Evolutionary conservation across 768 basidiomycete genomes (phyloP).

Genomic region (Nidula microcarpa): DNA sequence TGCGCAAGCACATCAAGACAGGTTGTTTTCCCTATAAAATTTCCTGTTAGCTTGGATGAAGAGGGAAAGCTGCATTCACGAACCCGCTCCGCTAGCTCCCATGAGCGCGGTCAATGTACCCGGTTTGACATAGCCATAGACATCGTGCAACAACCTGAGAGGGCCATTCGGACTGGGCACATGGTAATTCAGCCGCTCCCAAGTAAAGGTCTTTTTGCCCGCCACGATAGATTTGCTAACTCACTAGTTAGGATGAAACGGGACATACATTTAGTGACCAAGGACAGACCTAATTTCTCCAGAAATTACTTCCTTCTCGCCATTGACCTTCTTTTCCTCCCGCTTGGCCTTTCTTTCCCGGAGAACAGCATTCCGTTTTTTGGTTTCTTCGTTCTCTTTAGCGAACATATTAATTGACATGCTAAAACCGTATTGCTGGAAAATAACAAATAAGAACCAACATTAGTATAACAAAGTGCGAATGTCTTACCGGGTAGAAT

Average conservation of each 20-base stretch:
- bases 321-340: not conserved
- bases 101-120: conserved; percentile 88
- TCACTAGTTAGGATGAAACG: not conserved
- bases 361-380: conserved; percentile 49
- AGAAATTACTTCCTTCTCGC: not conserved
- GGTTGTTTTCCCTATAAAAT: conserved; percentile 61
- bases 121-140: conserved; percentile 79
- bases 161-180: conserved; percentile 66
- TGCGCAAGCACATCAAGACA: conserved; percentile 74
- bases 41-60: not conserved
- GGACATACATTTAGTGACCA: not conserved
- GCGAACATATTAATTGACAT: conserved; percentile 56
- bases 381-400: conserved; percentile 52
- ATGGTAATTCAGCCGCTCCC: conserved; percentile 75
- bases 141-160: conserved; percentile 65
- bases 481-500: conserved; percentile 49
- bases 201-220: conserved; percentile 69
- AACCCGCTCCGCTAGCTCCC: conserved; percentile 78
- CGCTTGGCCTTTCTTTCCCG: conserved; percentile 44
- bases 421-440: conserved; percentile 46
- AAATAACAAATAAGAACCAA: conserved; percentile 6
- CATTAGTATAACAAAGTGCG: not conserved
- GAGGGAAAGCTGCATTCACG: not conserved
- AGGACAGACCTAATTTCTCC: not conserved
- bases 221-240: conserved; percentile 9